Base-by-base conservation (phyloP, 371 early-diverging fungal genomes). In the Rhizopus arrhizus region DNA sequence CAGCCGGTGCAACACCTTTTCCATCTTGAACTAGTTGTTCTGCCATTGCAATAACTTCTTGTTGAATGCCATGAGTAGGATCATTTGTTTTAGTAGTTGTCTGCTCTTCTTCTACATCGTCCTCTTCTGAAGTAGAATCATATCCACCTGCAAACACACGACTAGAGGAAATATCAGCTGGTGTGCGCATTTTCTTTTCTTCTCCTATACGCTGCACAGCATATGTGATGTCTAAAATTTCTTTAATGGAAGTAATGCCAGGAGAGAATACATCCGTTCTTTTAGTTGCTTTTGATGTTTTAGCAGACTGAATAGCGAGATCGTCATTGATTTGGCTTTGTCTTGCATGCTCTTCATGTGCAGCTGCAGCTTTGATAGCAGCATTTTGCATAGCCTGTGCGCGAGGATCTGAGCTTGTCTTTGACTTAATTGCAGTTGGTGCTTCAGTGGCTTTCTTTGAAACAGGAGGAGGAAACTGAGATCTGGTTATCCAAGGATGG, bases 401-500 rank as follows among this genome's bases (percentile, higher is more conserved):
- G 31, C 68, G 61, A 35, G 67, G 64, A 53, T 70, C 66, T 35
- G 48, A 38, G 1, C 53, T 16, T 12, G 43, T 41, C 13, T 46
- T 16, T 6, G 59, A 53, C 53, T 59, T 66, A 33, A 53, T 49
- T 13, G 31, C 13, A 16, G 41, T 4, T 36, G 66, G 57, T 3
- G 7, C 40, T 31, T 42, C 56, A 15, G 5, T n/a, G 13, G 43
- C n/a, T 0, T 12, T 32, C 38, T 38, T 32, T 15, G 46, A 42
- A 34, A 45, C 38, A 41, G 64, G 64, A n/a, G 63, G 58, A 13
- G 69, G 65, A 49, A 57, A 59, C 38, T 72, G 75, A n/a, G 74
- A 72, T 22, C 64, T 59, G 3, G 64, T 76, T 47, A 89, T 72
- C 95, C 95, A 96, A 15, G 92, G 93, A 61, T 94, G 93, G 12